A percentile compares a stretch with the other conserved stretches of the same genome.
Evolutionary conservation across 2,329 filamentous ascomycete genomes (phyloP).

Genomic region (Colletotrichum truncatum): DNA sequence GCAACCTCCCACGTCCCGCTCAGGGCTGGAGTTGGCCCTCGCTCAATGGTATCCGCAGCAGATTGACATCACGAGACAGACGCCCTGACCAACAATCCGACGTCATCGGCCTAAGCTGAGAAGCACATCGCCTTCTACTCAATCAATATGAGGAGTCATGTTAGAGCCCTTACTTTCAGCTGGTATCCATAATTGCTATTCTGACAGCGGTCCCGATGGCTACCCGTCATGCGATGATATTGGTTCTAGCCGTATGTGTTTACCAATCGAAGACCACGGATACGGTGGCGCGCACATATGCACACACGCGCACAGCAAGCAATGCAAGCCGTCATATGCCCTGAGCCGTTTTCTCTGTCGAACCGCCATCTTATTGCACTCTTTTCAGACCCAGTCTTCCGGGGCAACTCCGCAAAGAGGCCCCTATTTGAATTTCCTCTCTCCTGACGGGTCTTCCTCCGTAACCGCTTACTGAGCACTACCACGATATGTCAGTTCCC

Average conservation of each 20-base stretch:
- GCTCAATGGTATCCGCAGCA: slow-evolving; percentile 25
- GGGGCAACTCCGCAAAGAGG: slow-evolving; percentile 17
- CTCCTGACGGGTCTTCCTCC: slow-evolving; percentile 1
- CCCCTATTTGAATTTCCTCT: background rate
- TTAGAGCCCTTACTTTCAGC: background rate
- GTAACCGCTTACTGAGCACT: background rate
- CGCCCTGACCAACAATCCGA: slow-evolving; percentile 19
- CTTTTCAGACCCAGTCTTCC: slow-evolving; percentile 18
- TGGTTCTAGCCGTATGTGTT: slow-evolving; percentile 10
- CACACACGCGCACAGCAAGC: background rate
- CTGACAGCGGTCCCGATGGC: background rate
- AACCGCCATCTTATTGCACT: slow-evolving; percentile 9
- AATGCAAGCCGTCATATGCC: slow-evolving; percentile 22
- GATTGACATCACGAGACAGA: slow-evolving; percentile 27
- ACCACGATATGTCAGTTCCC: slow-evolving; percentile 17
- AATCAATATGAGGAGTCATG: background rate
- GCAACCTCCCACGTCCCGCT: slow-evolving; percentile 15
- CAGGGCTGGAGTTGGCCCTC: slow-evolving; percentile 12
- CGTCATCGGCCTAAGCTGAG: slow-evolving; percentile 14
- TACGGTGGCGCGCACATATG: background rate
- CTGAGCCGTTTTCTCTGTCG: background rate
- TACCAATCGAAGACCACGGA: background rate
- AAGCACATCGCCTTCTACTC: background rate
- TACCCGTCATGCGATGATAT: background rate
- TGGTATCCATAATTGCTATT: background rate